Evolutionary conservation across 345 rosid species (phyloP), one percentile per base, ranked within the genome.

Genomic region (Angophora floribunda): DNA sequence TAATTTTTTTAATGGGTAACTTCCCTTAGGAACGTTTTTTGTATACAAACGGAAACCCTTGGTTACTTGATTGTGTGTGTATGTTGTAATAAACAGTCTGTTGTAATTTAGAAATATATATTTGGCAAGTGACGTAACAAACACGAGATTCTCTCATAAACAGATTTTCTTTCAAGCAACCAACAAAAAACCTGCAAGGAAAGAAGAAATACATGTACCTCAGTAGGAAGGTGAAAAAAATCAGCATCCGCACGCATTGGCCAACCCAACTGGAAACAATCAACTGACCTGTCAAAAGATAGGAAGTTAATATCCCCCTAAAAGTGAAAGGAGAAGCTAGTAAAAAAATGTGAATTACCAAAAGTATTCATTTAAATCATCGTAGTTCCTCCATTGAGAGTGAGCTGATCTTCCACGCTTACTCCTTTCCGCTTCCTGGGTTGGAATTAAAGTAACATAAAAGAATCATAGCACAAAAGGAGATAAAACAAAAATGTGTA

Each of bases 381-480:
- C 99, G 88, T 98, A 98, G 88, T 98, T 97, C 89, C 99, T 97
- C 99, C 99, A 98, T 52, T 96, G 99, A 24, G 99, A 98, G 90
- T 97, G 99, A 93, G 96, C 97, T 90, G 98, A 97, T 91, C 89
- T 95, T 85, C 99, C 99, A 89, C 53, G 92, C 90, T 94, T 92
- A 92, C 97, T 95, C 92, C 95, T 93, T 91, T 93, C 93, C 84
- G 97, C 95, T 94, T 98, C 99, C 99, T 98, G 90, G 86, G 80
- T 92, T 91, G 90, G 51, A 90, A 86, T 57, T 24, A 61, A 80
- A 44, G 65, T 51, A 47, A 51, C 52, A 79, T 84, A 84, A 26
- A 57, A 85, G 22, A 53, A 70, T 17, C 59, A 50, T 61, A 21
- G 32, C n/a, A 36, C 41, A 36, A 26, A 53, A 21, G 9, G n/a